Evolutionary conservation across 495 filamentous ascomycete genomes (phyloP), one percentile per base, ranked within the genome.

Genomic region (Aspergillus sclerotioniger): DNA sequence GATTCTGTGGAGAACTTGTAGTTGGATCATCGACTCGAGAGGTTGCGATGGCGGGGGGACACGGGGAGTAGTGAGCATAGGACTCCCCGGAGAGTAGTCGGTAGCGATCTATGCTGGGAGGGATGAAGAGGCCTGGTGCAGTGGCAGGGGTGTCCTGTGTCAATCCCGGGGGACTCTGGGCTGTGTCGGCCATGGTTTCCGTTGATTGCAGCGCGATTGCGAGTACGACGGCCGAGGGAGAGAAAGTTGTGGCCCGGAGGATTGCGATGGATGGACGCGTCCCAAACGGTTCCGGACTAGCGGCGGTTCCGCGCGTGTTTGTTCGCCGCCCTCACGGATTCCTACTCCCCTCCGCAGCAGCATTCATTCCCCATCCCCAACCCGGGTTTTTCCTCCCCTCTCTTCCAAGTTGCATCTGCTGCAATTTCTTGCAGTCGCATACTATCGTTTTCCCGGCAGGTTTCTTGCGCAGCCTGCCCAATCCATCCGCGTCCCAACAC

Each of bases 21-120:
- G 31, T 6, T 16, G 35, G 54, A 5, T 19, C 20, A 35, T 69
- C 52, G 8, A 37, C 16, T 17, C 54, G n/a, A 16, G 62, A 44
- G 3, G 78, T 71, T 25, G 74, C 65, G 51, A 81, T 75, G 51
- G 71, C 65, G n/a, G 72, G 60, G 0, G 81, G 90, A 3, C 91
- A 80, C 3, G 86, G 76, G 3, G 91, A 93, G 74, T 87, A 91
- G 72, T 96, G 82, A n/a, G 89, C 84, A 72, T 96, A 95, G 56
- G 92, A 90, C 9, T 80, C 77, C 65, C 92, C 92, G 43, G 81
- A 65, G 58, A 92, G 77, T 62, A 96, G 79, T 44, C 73, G 66
- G 33, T 71, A 41, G 44, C 65, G 70, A 74, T 87, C 65, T 66
- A 98, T 84, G 41, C 90, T 95, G 13, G 94, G 92, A 33, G 90